Conservation (phyloP, 257 asterid genomes). For the Misopates orontium region DNA sequence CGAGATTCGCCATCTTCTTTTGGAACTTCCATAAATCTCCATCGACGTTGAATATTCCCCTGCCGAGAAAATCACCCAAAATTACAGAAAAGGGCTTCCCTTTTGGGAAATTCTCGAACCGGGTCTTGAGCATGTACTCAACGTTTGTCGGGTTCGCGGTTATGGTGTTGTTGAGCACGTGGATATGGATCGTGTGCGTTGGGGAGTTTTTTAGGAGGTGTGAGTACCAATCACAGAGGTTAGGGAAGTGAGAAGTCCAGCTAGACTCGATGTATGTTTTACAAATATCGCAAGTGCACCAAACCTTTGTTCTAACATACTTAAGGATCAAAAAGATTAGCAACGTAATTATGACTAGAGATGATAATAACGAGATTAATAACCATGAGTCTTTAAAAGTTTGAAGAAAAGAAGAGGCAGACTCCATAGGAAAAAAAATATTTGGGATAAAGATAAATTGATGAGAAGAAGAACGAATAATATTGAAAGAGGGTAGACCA, state of each 20-base stretch:
- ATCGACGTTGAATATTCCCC: conserved; percentile 75
- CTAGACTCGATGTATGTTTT: conserved; percentile 40
- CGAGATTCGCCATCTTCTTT: conserved; percentile 55
- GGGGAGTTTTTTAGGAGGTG: conserved; percentile 60
- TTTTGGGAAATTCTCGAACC: conserved; percentile 61
- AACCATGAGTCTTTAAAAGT: conserved; percentile 20
- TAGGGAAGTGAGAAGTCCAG: conserved; percentile 47
- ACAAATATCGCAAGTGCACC: conserved; percentile 67
- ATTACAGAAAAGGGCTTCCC: conserved; percentile 63
- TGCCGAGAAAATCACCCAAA: conserved; percentile 67
- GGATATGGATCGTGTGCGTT: conserved; percentile 56
- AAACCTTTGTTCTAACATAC: conserved; percentile 25
- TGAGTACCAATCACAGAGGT: conserved; percentile 81
- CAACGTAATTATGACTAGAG: conserved; percentile 7
- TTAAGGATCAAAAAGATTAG: conserved; percentile 26
- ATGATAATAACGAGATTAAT: not conserved
- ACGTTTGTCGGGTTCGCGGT: conserved; percentile 66
- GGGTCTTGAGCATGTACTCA: conserved; percentile 65
- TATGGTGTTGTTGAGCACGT: conserved; percentile 62
- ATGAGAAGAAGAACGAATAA: not conserved
- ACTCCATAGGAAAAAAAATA: conserved; percentile 34
- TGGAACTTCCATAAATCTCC: conserved; percentile 61
- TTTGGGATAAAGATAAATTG: not conserved
- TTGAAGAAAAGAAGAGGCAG: conserved; percentile 23
- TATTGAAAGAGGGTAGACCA: not conserved